Conservation (phyloP, 2,329 filamentous ascomycete genomes). For the Pestalotiopsis sp. region DNA sequence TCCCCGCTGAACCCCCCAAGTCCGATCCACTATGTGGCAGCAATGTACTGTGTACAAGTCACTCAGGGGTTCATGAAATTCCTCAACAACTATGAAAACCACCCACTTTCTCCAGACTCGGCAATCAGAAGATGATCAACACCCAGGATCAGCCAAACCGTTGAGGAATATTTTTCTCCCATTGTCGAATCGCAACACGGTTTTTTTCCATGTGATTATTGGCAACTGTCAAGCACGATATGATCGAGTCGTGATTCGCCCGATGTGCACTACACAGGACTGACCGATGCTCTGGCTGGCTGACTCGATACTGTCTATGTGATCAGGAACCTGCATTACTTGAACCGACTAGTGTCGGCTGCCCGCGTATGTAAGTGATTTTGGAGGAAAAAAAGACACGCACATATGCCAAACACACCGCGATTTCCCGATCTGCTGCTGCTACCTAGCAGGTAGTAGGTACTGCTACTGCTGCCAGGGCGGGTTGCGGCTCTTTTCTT, state of each 20-base stretch:
- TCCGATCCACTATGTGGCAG: neutral
- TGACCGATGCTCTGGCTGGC: neutral
- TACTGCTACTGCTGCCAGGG: neutral
- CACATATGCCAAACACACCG: too few species aligned
- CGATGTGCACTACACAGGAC: neutral
- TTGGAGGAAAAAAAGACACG: too few species aligned
- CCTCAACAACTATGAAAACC: conserved; percentile 10
- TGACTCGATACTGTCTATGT: neutral
- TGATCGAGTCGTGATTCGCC: conserved; percentile 1
- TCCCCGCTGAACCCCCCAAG: neutral
- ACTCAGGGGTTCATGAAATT: neutral
- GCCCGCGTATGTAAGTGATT: neutral
- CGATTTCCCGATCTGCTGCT: too few species aligned
- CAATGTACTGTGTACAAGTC: neutral
- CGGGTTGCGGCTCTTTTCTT: neutral
- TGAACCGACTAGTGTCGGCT: neutral
- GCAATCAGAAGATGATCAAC: conserved; percentile 1
- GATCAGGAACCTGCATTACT: neutral
- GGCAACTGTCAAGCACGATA: neutral
- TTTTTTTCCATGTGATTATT: conserved; percentile 3
- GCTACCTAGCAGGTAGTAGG: too few species aligned
- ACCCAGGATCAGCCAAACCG: conserved; percentile 2
- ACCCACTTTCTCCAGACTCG: conserved; percentile 9
- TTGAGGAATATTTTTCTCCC: neutral
- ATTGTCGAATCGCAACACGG: neutral